Evolutionary conservation across 345 rosid species (phyloP), one percentile per base, ranked within the genome.

Genomic region (Cardamine occulta): DNA sequence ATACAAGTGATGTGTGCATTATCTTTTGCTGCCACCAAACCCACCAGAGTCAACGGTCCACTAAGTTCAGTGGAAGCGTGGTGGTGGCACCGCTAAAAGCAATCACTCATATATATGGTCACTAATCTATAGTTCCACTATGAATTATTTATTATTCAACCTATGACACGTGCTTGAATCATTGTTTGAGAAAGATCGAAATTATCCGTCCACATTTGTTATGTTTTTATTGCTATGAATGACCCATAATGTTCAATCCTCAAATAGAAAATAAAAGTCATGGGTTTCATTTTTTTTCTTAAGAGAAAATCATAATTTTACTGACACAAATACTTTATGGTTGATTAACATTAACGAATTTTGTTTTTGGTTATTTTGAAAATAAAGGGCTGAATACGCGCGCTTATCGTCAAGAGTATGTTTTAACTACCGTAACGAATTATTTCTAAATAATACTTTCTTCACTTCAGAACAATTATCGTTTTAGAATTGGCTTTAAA

Each of bases 41-140:
- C 76, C 76, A 77, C 72, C 53, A 70, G 32, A 70, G 72, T 71
- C 70, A 44, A 54, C 72, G 42, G 71, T 44, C 75, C 76, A 77
- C 72, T 64, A 72, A 57, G 26, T 39, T 65, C 6, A 57, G 73
- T 77, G 80, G 73, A 56, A 35, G 47, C 44, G 57, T 39, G 39
- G 28, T 58, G 32, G 68, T 78, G 73, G 77, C 61, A 75, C 69
- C 63, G 63, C 34, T 51, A 45, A 60, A 60, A 61, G 56, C 4
- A 37, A 8, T 66, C 49, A 48, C 44, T 18, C 31, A 8, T 62
- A 13, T 62, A 63, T 42, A 63, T 40, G 76, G 76, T 65, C 80
- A 63, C 65, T 63, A 54, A 32, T 63, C 52, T 76, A 63, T 68
- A 45, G 28, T 61, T 34, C 74, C 74, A 76, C 49, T 61, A 76